Evolutionary conservation across 805 yeast species (phyloP).

Genomic region (Saccharomycopsis sp.): DNA sequence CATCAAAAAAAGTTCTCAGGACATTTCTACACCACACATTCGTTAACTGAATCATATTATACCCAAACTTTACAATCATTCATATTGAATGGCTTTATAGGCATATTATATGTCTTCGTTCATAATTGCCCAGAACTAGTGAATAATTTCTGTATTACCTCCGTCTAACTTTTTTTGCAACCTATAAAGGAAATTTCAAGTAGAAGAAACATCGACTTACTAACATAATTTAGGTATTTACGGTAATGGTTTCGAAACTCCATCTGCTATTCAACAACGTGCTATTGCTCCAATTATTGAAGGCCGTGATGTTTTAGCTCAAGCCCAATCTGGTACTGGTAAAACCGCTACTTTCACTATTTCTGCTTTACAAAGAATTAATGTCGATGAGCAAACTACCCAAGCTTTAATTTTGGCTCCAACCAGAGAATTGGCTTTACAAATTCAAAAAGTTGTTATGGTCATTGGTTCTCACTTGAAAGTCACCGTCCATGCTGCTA

Average conservation of each 20-base stretch:
- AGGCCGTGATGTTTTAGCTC: conserved; percentile 94
- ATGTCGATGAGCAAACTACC: conserved; percentile 57
- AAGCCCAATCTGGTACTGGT: conserved; percentile 99
- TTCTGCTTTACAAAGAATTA: conserved; percentile 82
- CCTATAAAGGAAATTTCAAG: too few species aligned
- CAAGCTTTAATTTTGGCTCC: conserved; percentile 93
- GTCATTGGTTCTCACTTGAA: conserved; percentile 85
- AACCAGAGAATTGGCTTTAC: conserved; percentile 91
- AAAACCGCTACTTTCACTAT: conserved; percentile 97
- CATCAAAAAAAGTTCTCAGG: too few species aligned
- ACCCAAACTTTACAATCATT: too few species aligned
- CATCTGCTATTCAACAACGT: conserved; percentile 96
- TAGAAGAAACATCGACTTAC: too few species aligned
- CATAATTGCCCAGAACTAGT: too few species aligned
- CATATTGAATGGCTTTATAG: too few species aligned
- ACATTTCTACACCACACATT: too few species aligned
- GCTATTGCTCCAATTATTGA: conserved; percentile 91
- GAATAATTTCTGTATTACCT: too few species aligned
- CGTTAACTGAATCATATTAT: too few species aligned
- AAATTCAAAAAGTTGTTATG: conserved; percentile 80
- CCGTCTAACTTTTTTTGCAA: too few species aligned
- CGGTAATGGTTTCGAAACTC: conserved; percentile 90
- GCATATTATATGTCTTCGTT: too few species aligned
- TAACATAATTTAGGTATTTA: conserved; percentile 46
- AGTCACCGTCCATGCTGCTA: conserved; percentile 79